These are phyloP conservation scores for Colletotrichum sp. DNA, from an alignment of 2,329 filamentous ascomycete species.

Conservation along the genomic window DNA sequence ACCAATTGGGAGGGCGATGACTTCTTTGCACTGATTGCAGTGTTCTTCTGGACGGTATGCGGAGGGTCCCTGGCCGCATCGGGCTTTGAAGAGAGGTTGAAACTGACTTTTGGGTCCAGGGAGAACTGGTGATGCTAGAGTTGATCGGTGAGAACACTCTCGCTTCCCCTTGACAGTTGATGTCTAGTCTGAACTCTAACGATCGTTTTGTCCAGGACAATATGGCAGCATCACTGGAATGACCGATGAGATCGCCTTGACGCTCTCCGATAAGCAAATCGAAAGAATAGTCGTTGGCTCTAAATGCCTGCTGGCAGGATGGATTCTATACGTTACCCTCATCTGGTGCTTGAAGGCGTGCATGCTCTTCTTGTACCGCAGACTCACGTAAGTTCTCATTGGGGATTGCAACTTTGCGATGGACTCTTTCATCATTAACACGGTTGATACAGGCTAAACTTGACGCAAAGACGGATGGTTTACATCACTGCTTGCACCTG, in stretches of 20 bases:
- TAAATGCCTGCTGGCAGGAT: slow-evolving; percentile 37
- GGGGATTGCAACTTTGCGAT: no score
- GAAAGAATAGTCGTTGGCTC: slow-evolving; percentile 23
- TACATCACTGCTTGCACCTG: slow-evolving; percentile 21
- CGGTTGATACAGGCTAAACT: slow-evolving; percentile 18
- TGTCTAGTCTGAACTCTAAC: neutral
- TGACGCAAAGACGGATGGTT: slow-evolving; percentile 24
- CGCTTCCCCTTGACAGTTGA: neutral
- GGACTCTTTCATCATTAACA: neutral
- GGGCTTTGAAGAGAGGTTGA: neutral
- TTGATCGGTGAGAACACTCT: neutral
- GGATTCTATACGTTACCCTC: slow-evolving; percentile 44
- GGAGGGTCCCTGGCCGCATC: neutral
- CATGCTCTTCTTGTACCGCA: slow-evolving; percentile 44
- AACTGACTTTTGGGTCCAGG: neutral
- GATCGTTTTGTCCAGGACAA: slow-evolving; percentile 25
- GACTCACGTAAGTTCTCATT: neutral
- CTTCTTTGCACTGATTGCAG: slow-evolving; percentile 38
- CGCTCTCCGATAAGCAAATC: slow-evolving; percentile 16
- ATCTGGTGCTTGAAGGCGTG: slow-evolving; percentile 48
- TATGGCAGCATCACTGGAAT: slow-evolving; percentile 27
- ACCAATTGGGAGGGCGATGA: slow-evolving; percentile 47
- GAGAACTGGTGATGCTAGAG: slow-evolving; percentile 6
- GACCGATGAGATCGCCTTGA: slow-evolving; percentile 22
- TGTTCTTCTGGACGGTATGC: slow-evolving; percentile 43